Percentiles rank a stretch among this genome's conserved stretches.
These are phyloP conservation scores for Plectosphaerella sp. DNA, from an alignment of 2,329 filamentous ascomycete genomes.

Conservation along the genomic window DNA sequence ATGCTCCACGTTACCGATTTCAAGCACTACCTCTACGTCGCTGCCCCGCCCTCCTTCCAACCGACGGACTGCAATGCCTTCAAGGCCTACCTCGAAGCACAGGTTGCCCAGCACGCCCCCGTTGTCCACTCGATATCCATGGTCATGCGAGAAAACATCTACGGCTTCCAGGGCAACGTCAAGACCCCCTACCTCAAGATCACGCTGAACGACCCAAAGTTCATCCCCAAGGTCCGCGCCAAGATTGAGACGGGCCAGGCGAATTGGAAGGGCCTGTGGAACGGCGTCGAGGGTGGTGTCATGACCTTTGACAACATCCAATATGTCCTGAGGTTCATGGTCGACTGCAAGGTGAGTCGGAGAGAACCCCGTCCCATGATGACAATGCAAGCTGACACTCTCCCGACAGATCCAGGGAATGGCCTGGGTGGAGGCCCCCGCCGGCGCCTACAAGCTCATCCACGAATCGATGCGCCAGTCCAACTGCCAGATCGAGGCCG, in stretches of 20 bases:
- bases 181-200: slow-evolving; percentile 92
- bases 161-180: slow-evolving; percentile 88
- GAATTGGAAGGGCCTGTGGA: slow-evolving; percentile 93
- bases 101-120: slow-evolving; percentile 68
- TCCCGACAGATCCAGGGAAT: slow-evolving; percentile 72
- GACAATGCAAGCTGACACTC: neutral
- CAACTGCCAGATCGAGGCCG: slow-evolving; percentile 93
- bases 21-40: slow-evolving; percentile 91
- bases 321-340: slow-evolving; percentile 96
- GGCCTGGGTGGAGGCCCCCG: slow-evolving; percentile 91
- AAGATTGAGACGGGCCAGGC: slow-evolving; percentile 71
- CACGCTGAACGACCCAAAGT: slow-evolving; percentile 84
- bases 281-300: slow-evolving; percentile 61
- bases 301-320: slow-evolving; percentile 95
- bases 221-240: slow-evolving; percentile 70
- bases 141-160: slow-evolving; percentile 84
- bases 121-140: slow-evolving; percentile 78
- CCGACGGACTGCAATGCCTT: slow-evolving; percentile 74
- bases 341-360: slow-evolving; percentile 74
- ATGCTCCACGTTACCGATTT: slow-evolving; percentile 94
- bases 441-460: slow-evolving; percentile 68
- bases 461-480: slow-evolving; percentile 67
- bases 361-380: too few species aligned
- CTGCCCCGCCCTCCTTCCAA: slow-evolving; percentile 78
- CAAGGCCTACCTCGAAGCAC: slow-evolving; percentile 74